These are phyloP conservation scores for Marvania coccoides DNA, from an alignment of 139 green algal genomes.

Conservation along the genomic window DNA sequence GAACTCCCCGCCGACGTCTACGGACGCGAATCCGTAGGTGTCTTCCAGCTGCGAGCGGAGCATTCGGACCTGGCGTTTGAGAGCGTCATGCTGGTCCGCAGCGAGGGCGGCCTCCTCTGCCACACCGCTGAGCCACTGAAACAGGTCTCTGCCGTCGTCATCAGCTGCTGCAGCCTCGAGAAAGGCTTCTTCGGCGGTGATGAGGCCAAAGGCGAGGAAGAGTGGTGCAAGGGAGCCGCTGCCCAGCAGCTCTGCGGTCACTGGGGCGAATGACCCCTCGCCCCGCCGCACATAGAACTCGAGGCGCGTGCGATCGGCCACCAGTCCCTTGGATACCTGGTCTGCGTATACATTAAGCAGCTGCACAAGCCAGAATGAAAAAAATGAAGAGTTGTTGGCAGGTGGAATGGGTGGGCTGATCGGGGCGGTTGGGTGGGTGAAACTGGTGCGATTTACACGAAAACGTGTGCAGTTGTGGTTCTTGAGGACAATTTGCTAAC, in stretches of 20 bases:
- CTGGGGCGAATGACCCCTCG: neutral
- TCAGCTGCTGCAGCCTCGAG: neutral
- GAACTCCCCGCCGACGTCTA: constrained; percentile 67
- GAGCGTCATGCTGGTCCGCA: constrained; percentile 60
- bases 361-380: constrained; percentile 20
- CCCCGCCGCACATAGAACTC: constrained; percentile 23
- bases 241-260: constrained; percentile 46
- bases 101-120: constrained; percentile 61
- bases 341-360: constrained; percentile 76
- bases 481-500: too few species aligned
- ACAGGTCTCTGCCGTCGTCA: constrained; percentile 47
- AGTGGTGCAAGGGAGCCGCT: constrained; percentile 68
- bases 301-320: constrained; percentile 8
- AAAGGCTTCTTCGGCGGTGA: constrained; percentile 53
- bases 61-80: constrained; percentile 54
- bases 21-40: constrained; percentile 45
- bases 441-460: too few species aligned
- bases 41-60: constrained; percentile 47
- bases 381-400: neutral
- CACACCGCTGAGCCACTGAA: constrained; percentile 63
- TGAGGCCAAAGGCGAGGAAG: constrained; percentile 77
- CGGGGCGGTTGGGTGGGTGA: too few species aligned
- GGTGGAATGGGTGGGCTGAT: neutral
- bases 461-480: too few species aligned
- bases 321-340: constrained; percentile 36